phyloP scores from a whole-genome alignment of 768 basidiomycete species.

The Mycena floridula region DNA sequence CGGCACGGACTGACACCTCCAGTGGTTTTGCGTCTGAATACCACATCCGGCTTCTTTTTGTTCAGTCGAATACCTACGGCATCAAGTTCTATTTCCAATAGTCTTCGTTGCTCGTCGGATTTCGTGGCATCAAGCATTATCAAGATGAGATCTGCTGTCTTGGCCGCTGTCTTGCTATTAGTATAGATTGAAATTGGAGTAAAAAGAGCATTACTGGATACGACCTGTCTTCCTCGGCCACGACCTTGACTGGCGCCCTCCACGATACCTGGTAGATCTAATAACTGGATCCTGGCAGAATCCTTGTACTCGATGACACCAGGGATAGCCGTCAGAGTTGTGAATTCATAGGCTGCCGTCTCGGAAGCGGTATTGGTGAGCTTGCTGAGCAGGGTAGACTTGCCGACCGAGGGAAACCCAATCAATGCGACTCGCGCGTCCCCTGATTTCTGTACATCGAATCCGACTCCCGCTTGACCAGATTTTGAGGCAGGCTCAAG shows the following conservation, averaged over 20 bases:
- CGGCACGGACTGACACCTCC: constrained; percentile 74
- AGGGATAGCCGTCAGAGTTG: constrained; percentile 93
- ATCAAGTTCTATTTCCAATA: constrained; percentile 91
- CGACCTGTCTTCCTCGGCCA: constrained; percentile 89
- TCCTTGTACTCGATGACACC: constrained; percentile 97
- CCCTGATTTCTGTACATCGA: constrained; percentile 73
- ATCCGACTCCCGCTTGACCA: constrained; percentile 74
- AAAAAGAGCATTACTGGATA: constrained; percentile 56
- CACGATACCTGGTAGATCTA: constrained; percentile 95
- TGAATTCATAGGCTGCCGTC: constrained; percentile 93
- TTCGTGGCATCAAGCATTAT: constrained; percentile 93
- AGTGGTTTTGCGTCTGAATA: constrained; percentile 89
- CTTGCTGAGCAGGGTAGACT: constrained; percentile 90
- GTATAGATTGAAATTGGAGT: neutral
- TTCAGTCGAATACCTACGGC: constrained; percentile 96
- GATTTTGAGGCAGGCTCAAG: constrained; percentile 88
- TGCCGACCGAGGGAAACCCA: constrained; percentile 94
- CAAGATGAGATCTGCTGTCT: constrained; percentile 90
- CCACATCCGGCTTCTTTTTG: constrained; percentile 84
- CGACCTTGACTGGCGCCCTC: constrained; percentile 82
- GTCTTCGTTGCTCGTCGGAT: constrained; percentile 81
- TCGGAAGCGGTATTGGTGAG: constrained; percentile 87
- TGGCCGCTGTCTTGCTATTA: constrained; percentile 44
- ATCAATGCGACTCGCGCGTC: neutral
- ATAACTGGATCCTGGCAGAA: constrained; percentile 80